Evolutionary conservation across 1,284 basidiomycete species (phyloP), one percentile per base, ranked within the genome.

Genomic region (Fomitiporia mediterranea): DNA sequence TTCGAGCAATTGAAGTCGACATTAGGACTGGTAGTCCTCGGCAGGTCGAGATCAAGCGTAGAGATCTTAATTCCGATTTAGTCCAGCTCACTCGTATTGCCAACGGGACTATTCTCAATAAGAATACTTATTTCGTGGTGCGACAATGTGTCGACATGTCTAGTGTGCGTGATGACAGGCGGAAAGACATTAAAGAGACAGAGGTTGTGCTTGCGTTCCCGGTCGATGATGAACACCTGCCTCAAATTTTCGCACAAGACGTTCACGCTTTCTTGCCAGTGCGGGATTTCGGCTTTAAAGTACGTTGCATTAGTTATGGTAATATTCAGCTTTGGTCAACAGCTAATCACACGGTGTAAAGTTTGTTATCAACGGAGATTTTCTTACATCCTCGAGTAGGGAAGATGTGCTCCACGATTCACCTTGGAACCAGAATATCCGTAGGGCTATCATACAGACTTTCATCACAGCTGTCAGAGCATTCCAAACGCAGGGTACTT

Each of bases 181-280:
- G 65, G 19, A 46, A 48, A 13, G 51, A 37, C 9, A 42, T 62
- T n/a, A 30, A 54, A 8, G 38, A 51, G 27, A 66, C 61, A 40
- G 59, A 66, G 44, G 44, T 66, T n/a, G 57, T 63, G 4, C 58
- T 66, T 19, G 65, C 65, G 2, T 66, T 66, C 48, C 65, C 65
- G 3, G 39, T 66, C 25, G 54, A 56, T n/a, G 46, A 53, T 28
- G 35, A 23, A 11, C 25, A 28, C 2, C 37, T 43, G 17, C 64
- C 64, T 8, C 37, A 56, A 8, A 44, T 56, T 13, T 23, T 19
- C n/a, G 34, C 17, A 11, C 63, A 64, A 40, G 55, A 63, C 1
- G 62, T 63, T 15, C 63, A 64, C 19, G 64, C 63, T 0, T 65
- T 64, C 51, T 46, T 65, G 7, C 64, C 64, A 3, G 43, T 65